Evolutionary conservation across 2,329 filamentous ascomycete genomes (phyloP), one percentile per base, ranked within the genome.

Genomic region (Fusarium dimerum): DNA sequence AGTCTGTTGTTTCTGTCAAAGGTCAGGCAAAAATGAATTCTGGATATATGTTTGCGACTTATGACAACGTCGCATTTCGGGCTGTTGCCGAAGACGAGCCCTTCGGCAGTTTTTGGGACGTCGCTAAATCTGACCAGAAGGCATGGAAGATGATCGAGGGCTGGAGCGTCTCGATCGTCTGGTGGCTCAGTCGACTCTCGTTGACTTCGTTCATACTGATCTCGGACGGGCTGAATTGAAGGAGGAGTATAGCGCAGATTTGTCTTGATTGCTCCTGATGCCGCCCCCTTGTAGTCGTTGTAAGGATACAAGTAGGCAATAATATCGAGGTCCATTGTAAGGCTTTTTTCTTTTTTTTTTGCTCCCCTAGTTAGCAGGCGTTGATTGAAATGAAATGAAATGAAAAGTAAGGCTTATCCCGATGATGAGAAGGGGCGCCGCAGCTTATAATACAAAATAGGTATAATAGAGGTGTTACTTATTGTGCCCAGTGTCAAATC

Each of bases 1-100:
- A 51, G 53, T 9, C 56, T 51, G 3, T 45, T 50, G 4, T n/a
- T 16, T 3, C 55, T 50, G 39, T 65, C 61, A 44, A 65, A 64
- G 10, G 61, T 63, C 5, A 64, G 17, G 40, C 54, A 58, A 34
- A 61, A 52, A 45, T 63, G 60, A 30, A 26, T 9, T 6, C 51
- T 43, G 50, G 48, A 53, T 4, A 60, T 36, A 32, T 42, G 43
- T 26, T 41, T 2, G 13, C 3, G 4, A 40, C 32, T 38, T 15
- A 61, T 26, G n/a, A 58, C 17, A 30, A 63, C 46, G 39, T 63
- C 56, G 44, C 59, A 50, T 2, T 54, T 50, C 9, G 26, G 38
- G 26, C 52, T 43, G 10, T 36, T 53, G 13, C 61, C 59, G 26
- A 62, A 60, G 32, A 60, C 15, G 16, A 62, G 8, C 11, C 61